Conservation (phyloP, 305 asterid genomes). For the Rubia balearica region DNA sequence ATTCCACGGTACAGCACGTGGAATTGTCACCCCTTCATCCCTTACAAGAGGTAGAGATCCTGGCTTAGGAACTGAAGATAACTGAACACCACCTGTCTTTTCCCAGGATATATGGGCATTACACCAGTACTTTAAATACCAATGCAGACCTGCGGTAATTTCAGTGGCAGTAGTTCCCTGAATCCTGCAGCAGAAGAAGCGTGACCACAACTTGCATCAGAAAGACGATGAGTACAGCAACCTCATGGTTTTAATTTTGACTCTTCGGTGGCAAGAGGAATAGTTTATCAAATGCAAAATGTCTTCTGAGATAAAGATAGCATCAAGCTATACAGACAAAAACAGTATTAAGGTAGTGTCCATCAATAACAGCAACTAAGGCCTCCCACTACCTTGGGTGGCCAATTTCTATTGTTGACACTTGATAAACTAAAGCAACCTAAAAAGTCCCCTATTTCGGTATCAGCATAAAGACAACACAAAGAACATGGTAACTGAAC, state of each 20-base stretch:
- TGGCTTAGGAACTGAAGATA: slow-evolving; percentile 69
- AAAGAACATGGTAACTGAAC: not conserved
- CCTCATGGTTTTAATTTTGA: not conserved
- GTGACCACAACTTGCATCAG: not conserved
- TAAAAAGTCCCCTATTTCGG: not conserved
- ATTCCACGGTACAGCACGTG: slow-evolving; percentile 86
- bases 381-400: not conserved
- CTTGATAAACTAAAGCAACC: not conserved
- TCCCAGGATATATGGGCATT: slow-evolving; percentile 98
- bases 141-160: slow-evolving; percentile 82
- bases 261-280: not conserved
- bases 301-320: not conserved
- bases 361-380: not conserved
- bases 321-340: not conserved
- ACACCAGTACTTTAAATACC: slow-evolving; percentile 89
- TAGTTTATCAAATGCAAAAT: too few relatives aligned
- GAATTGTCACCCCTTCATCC: slow-evolving; percentile 50
- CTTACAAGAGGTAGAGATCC: slow-evolving; percentile 73
- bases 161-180: slow-evolving; percentile 89
- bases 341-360: not conserved
- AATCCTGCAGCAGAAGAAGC: slow-evolving; percentile 37
- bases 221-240: not conserved
- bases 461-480: not conserved
- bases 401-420: slow-evolving; percentile 3
- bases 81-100: slow-evolving; percentile 85